Conservation (phyloP, 345 rosid genomes). For the Populus nigra region DNA sequence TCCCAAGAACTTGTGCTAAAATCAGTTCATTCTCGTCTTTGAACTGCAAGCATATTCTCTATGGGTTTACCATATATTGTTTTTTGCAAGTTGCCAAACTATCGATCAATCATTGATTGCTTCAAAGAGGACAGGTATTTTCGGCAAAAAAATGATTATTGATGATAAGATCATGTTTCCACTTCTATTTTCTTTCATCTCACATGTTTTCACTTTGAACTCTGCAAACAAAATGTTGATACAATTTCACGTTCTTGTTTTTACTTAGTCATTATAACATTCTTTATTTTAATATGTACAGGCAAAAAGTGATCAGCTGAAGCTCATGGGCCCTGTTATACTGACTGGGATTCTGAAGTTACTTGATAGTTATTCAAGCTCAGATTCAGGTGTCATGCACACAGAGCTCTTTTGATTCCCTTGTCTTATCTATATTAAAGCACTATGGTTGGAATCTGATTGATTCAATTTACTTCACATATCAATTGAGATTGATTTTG, state of each 20-base stretch:
- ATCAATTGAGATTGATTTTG: constrained; percentile 4
- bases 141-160: not conserved
- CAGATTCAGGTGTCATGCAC: constrained; percentile 62
- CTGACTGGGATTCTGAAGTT: constrained; percentile 75
- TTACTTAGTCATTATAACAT: not conserved
- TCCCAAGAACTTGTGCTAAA: no score
- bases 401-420: constrained; percentile 6
- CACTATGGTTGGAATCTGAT: constrained; percentile 4
- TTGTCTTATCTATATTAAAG: not conserved
- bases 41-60: no score
- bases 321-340: constrained; percentile 92
- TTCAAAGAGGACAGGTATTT: not conserved
- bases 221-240: not conserved
- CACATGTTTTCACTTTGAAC: not conserved
- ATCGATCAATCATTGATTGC: not conserved
- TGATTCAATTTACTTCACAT: constrained; percentile 17
- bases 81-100: not conserved
- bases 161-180: not conserved
- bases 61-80: not conserved
- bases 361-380: constrained; percentile 69
- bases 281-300: constrained; percentile 26
- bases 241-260: not conserved
- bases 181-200: not conserved
- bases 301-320: constrained; percentile 83
- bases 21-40: no score